These are phyloP conservation scores for Diutina neorugosa DNA, from an alignment of 1,139 yeast genomes.

Conservation along the genomic window DNA sequence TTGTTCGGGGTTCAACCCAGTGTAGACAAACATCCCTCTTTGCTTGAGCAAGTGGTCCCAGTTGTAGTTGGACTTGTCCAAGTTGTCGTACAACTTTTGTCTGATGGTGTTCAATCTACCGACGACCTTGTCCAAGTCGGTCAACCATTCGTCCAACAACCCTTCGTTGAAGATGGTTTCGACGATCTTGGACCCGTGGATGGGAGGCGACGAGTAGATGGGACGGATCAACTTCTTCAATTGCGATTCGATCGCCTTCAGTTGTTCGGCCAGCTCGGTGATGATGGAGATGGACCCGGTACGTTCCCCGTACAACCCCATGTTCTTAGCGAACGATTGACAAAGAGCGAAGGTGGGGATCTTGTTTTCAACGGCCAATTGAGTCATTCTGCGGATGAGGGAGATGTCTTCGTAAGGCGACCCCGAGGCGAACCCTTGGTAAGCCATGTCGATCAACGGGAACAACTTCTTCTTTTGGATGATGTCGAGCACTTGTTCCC, in stretches of 20 bases:
- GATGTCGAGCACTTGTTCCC: slow-evolving; percentile 59
- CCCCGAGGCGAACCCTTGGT: slow-evolving; percentile 89
- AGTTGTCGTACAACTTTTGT: slow-evolving; percentile 44
- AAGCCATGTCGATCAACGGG: slow-evolving; percentile 83
- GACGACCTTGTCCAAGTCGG: slow-evolving; percentile 68
- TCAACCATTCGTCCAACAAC: slow-evolving; percentile 63
- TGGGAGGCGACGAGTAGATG: slow-evolving; percentile 87
- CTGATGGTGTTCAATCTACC: slow-evolving; percentile 71
- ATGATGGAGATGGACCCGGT: slow-evolving; percentile 77
- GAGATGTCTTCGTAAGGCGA: slow-evolving; percentile 38
- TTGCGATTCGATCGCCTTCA: slow-evolving; percentile 58
- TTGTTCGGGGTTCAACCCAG: slow-evolving; percentile 66
- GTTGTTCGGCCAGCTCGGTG: slow-evolving; percentile 31
- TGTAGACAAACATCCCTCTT: slow-evolving; percentile 94
- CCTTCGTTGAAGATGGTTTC: slow-evolving; percentile 55
- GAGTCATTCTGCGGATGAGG: slow-evolving; percentile 37
- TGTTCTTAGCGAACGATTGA: slow-evolving; percentile 92
- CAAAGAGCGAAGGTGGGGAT: slow-evolving; percentile 53
- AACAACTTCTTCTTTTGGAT: slow-evolving; percentile 43
- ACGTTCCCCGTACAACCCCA: slow-evolving; percentile 95
- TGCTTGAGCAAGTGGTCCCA: slow-evolving; percentile 87
- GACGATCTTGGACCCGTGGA: slow-evolving; percentile 85
- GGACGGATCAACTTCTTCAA: slow-evolving; percentile 72
- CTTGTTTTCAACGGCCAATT: slow-evolving; percentile 33
- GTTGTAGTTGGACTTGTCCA: slow-evolving; percentile 43